Base-by-base conservation (phyloP, 2,329 filamentous ascomycete genomes). In the Verticillium longisporum region DNA sequence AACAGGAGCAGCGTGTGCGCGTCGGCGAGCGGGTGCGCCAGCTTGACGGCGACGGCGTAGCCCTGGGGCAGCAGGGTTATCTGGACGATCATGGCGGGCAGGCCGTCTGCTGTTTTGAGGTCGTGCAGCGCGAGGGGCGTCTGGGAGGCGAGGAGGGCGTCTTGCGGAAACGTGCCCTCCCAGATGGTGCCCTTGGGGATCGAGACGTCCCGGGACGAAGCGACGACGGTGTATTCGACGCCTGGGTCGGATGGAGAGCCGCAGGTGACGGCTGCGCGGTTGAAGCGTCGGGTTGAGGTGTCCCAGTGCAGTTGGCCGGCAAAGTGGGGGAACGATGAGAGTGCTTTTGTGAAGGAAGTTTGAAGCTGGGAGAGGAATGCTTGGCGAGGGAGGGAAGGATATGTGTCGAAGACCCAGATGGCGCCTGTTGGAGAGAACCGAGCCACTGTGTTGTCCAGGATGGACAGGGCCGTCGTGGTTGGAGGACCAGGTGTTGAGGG, bases 1-100 rank as follows among this genome's bases (percentile, higher is more conserved):
- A 83, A 82, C 3, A 71, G 65, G 60, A 76, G 68, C 60, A 83
- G 65, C 1, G 75, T 67, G 18, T 74, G 70, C 1, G 79, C 78
- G 62, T 83, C 80, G 0, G 76, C 75, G 4, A 83, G 68, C 3
- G 71, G 70, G 65, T 83, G 80, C 1, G 77, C 72, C 21, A 79
- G 64, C 56, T 72, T 72, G n/a, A 79, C 67, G 11, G 73, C 72
- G 10, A 83, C 63, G 1, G 72, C 74, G 54, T 74, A 75, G 2
- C 75, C 76, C 1, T 75, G 76, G 9, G 67, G 62, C 62, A 81
- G 77, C 0, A 66, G 61, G 0, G 70, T 80, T 33, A 80, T 60
- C 64, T 81, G 78, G 1, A 78, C 69, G 4, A 70, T 66, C 61
- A 72, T 68, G 14, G 64, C 68, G 0, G 72, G 74, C 6, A 74